Conservation (phyloP, 305 asterid genomes). For the Fraxinus dipetala region DNA sequence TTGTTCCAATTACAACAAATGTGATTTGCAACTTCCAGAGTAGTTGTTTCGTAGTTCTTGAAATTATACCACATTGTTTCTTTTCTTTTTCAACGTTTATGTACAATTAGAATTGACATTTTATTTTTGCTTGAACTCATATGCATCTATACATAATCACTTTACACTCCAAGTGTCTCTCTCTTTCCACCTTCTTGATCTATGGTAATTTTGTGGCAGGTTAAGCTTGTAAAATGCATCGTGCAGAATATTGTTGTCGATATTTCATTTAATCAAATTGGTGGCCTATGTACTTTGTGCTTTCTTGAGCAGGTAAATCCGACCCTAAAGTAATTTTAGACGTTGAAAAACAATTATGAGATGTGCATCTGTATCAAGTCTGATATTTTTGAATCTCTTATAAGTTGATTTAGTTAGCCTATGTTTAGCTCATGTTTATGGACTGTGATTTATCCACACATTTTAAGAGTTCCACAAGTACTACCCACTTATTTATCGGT, state of each 20-base stretch:
- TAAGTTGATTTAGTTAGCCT: background rate
- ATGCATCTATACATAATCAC: background rate
- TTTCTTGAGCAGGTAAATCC: constrained; percentile 81
- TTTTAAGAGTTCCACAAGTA: background rate
- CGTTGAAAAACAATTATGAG: background rate
- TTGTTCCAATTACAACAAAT: background rate
- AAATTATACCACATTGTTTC: background rate
- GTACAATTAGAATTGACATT: background rate
- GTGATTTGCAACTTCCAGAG: background rate
- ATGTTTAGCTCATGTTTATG: background rate
- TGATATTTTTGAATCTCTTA: constrained; percentile 2
- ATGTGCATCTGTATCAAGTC: background rate
- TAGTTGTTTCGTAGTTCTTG: background rate
- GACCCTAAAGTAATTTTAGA: background rate
- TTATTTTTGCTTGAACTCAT: background rate
- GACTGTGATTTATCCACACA: background rate
- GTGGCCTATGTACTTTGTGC: constrained; percentile 86
- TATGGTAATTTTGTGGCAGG: constrained; percentile 46
- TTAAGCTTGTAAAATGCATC: constrained; percentile 83
- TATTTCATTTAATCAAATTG: constrained; percentile 83
- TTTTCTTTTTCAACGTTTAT: background rate
- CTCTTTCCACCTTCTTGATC: background rate
- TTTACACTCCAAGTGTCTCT: background rate
- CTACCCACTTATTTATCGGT: background rate
- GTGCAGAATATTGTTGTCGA: constrained; percentile 84